Base-by-base conservation (phyloP, 495 filamentous ascomycete genomes). In the Aspergillus incahuasiensis region DNA sequence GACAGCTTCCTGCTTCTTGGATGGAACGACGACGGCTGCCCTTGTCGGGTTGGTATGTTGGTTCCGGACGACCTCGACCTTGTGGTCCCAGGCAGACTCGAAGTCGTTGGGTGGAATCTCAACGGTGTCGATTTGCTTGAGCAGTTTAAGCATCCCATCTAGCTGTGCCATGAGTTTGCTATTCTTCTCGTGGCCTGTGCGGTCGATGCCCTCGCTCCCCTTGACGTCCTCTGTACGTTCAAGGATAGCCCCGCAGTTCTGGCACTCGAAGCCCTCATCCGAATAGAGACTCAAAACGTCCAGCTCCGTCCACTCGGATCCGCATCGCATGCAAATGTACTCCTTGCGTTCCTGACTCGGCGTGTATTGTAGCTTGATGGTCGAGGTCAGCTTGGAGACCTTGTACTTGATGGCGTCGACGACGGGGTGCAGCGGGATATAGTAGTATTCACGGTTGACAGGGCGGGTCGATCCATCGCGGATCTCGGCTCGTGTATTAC, bases 331-430 rank as follows among this genome's bases (percentile, higher is more conserved):
- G 68, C 94, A 99, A 39, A 83, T 83, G 61, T 89, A 95, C 65
- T 96, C 92, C 70, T 96, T 96, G 61, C 86, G 84, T 66, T 97
- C 95, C 28, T 86, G 82, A 24, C 81, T 84, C 1, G 90, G 89
- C 25, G 86, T 85, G 52, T 89, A 87, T 54, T 87, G 85, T 13
- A 82, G 80, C 66, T 96, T 90, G 58, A 97, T 90, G 19, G 83
- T 84, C 65, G 90, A 87, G 50, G 90, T 90, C 54, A 96, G 76
- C 47, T 83, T 82, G 67, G 90, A 90, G 50, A 96, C 85, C 59
- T 89, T 86, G 76, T 87, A 99, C 64, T 99, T 99, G 76, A 96
- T 91, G 13, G 91, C 91, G 70, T 99, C 94, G 68, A 99, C 88
- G 52, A 91, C 89, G 35, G 88, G 89, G 50, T 92, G 90, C 62